Base-by-base conservation (phyloP, 208 protist genomes). In the Crithidia sp. region DNA sequence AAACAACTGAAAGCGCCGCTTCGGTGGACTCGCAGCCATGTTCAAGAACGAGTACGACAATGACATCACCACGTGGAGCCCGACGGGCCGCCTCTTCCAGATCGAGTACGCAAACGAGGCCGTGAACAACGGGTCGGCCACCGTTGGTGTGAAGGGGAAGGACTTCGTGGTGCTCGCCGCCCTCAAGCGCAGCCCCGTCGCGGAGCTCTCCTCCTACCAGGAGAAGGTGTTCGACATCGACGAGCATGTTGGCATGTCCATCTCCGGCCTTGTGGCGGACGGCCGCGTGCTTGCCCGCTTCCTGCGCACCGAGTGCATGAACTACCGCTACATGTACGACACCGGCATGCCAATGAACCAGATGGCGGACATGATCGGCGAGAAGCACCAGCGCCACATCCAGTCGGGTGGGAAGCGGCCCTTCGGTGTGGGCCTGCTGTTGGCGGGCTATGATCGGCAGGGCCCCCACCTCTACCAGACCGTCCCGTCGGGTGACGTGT, bases 81-180 rank as follows among this genome's bases (percentile, higher is more conserved):
- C 99, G 19, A 94, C 95, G 16, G 98, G 98, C 9, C 86, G 97
- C 54, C 85, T 99, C 58, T 97, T 98, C 86, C 98, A 99, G 88
- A 89, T 99, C 19, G 99, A 99, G 83, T 99, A 99, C 81, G 99
- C 99, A 16, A 99, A 99, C 87, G 99, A 99, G 82, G 99, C 99
- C 0, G 99, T 99, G 0, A 99, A 99, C 81, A 99, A 99, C 83
- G 99, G 99, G 54, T 98, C 95, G 44, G 97, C 98, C 17, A 87
- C 92, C 1, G 98, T 99, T 9, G 99, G 98, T 14, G 82, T 99
- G n/a, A 99, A 99, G 77, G 97, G 93, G 12, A 96, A 94, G 47
- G 94, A 94, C 41, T 91, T 97, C 73, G 98, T 97, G 16, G 98
- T 99, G 19, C 71, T 99, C 2, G 91, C 90, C 2, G 91, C 96